Conservation (phyloP, 2,329 filamentous ascomycete species). For the Hypoxylon sp. region DNA sequence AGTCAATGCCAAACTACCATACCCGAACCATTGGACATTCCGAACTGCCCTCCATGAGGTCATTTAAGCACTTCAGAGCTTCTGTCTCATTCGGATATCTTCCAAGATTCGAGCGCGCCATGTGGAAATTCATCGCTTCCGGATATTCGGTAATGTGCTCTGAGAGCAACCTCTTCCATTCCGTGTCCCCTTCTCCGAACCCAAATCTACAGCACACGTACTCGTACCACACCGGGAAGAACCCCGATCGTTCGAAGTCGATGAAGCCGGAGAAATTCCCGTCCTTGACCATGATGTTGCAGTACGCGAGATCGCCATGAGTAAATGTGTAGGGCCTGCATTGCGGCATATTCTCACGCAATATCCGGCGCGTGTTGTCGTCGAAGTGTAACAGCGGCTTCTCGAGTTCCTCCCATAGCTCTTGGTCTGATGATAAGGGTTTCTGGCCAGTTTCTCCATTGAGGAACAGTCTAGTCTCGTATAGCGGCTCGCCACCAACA, state of each 20-base stretch:
- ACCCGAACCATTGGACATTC: conserved; percentile 6
- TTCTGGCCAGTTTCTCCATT: background rate
- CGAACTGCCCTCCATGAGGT: background rate
- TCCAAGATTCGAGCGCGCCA: background rate
- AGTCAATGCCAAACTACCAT: background rate
- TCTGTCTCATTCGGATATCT: background rate
- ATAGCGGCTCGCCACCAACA: background rate
- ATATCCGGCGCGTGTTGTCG: background rate
- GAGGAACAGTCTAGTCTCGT: background rate
- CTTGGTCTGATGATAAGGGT: conserved; percentile 13
- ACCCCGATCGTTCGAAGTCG: conserved; percentile 19
- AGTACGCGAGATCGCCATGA: conserved; percentile 8
- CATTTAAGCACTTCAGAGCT: background rate
- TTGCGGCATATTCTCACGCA: conserved; percentile 9
- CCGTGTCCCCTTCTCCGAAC: background rate
- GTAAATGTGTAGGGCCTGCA: conserved; percentile 18
- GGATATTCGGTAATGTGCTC: conserved; percentile 5
- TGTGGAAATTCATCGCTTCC: conserved; percentile 14
- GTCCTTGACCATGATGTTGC: conserved; percentile 23
- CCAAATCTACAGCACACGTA: conserved; percentile 5
- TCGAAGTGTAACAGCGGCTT: background rate
- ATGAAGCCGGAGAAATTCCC: conserved; percentile 19
- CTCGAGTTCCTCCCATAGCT: conserved; percentile 4
- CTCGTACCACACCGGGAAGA: conserved; percentile 22
- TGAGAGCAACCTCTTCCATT: conserved; percentile 22